A percentile compares a stretch with the other conserved stretches of the same genome.
These are phyloP conservation scores for Pythium phragmiticola DNA, from an alignment of 352 stramenopile genomes.

Conservation along the genomic window DNA sequence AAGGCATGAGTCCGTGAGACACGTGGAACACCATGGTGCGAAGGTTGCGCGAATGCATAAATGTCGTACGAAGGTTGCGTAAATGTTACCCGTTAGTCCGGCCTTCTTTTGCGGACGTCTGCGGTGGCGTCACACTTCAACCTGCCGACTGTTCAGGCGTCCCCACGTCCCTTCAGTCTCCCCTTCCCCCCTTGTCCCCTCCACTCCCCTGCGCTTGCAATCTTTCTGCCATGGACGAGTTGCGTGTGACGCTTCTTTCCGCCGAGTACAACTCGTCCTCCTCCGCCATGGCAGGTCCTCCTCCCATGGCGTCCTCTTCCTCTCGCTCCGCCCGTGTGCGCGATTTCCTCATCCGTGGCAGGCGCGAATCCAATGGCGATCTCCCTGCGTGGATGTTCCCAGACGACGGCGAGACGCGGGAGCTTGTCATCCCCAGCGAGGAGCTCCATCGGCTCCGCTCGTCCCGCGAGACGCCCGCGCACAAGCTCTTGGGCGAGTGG, in stretches of 20 bases:
- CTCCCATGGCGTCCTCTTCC: conserved; percentile 1
- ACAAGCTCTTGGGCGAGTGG: conserved; percentile 86
- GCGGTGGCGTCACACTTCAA: conserved; percentile 20
- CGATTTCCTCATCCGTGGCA: conserved; percentile 30
- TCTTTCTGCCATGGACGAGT: conserved; percentile 26
- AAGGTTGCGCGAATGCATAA: conserved; percentile 17
- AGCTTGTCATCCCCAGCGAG: conserved; percentile 23
- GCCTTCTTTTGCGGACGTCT: background rate
- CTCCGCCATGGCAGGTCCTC: background rate
- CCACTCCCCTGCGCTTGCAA: conserved; percentile 1
- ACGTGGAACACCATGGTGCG: background rate
- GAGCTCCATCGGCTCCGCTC: conserved; percentile 33
- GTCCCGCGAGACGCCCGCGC: conserved; percentile 25
- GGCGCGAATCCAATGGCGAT: conserved; percentile 20
- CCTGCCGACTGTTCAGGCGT: conserved; percentile 14
- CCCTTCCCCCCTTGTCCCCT: background rate
- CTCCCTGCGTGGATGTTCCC: conserved; percentile 38
- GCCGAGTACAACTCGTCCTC: conserved; percentile 6
- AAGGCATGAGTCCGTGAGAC: too few species aligned
- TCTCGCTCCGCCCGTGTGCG: conserved; percentile 26
- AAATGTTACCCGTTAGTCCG: background rate
- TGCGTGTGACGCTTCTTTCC: conserved; percentile 29
- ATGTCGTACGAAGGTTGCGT: conserved; percentile 23
- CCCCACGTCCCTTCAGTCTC: background rate
- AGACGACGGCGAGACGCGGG: conserved; percentile 17